Base-by-base conservation (phyloP, 2,329 filamentous ascomycete genomes). In the Periconia macrospinosa region DNA sequence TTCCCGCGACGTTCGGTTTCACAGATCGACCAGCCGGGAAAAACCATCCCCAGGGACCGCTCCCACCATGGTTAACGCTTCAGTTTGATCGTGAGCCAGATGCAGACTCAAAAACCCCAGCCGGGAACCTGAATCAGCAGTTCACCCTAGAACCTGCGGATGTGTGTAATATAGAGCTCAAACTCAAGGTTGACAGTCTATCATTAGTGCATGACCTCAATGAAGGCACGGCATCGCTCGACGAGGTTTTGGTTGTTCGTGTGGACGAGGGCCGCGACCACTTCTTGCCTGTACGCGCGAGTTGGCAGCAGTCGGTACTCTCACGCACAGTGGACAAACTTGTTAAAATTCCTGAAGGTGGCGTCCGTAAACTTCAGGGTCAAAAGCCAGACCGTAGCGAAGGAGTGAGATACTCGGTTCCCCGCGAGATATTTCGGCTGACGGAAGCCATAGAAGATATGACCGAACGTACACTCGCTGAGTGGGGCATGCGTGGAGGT, bases 241-340 rank as follows among this genome's bases (percentile, higher is more conserved):
- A 97, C 57, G 92, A 97, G 59, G 87, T 99, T 2, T 79, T 99
- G 8, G 88, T 99, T 1, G 80, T 99, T 9, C 86, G 92, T 1
- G 90, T 99, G 6, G 82, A 86, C 11, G 85, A 88, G 49, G 95
- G 95, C 0, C 84, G 92, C 45, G 94, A 99, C 65, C 90, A 97
- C 68, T 99, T 99, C 69, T 85, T 99, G 40, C 88, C 92, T 0
- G 80, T 96, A 0, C 86, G 84, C 20, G 94, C 84, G 0, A 78
- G 76, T 1, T 99, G 94, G 93, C 78, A 88, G 3, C 89, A 89
- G 9, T 91, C 91, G 0, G 90, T 87, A 63, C 90, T 97, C 46
- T 91, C 90, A 0, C 86, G 91, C 37, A 92, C 90, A 0, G 82
- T 99, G n/a, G 88, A 92, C 55, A 92, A 96, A 66, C 81, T 99